Conservation (phyloP, 441 rosid genomes). For the Gossypium lobatum region DNA sequence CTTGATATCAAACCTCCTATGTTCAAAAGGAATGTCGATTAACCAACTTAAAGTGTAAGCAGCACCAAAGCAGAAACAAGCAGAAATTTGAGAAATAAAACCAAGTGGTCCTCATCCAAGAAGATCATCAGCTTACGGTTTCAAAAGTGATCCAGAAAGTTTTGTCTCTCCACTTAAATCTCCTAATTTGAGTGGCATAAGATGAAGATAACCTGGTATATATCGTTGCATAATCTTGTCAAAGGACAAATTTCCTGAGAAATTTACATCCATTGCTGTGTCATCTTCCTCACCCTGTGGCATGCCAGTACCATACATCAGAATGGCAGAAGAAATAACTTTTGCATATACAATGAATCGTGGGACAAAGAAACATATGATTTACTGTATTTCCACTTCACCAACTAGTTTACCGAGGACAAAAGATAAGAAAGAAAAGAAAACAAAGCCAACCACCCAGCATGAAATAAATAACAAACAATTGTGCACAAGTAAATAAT, state of each 20-base stretch:
- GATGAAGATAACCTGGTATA: constrained; percentile 61
- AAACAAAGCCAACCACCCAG: constrained; percentile 1
- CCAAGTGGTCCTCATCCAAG: not conserved
- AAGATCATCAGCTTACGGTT: constrained; percentile 61
- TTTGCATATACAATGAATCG: not conserved
- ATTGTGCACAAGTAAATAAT: constrained; percentile 1
- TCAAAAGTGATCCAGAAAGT: constrained; percentile 92
- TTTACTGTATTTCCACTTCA: not conserved
- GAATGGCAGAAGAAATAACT: constrained; percentile 16
- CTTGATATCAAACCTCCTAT: constrained; percentile 95
- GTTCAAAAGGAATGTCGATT: constrained; percentile 20
- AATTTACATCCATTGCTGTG: constrained; percentile 85
- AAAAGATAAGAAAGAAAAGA: constrained; percentile 15
- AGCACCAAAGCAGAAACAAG: not conserved
- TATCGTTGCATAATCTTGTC: constrained; percentile 82
- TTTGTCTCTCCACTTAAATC: constrained; percentile 95
- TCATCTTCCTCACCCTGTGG: constrained; percentile 96
- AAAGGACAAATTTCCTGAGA: constrained; percentile 78
- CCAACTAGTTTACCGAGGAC: constrained; percentile 8
- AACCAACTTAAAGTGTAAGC: constrained; percentile 19
- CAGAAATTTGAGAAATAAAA: constrained; percentile 4
- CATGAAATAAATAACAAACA: not conserved
- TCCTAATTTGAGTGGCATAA: constrained; percentile 70
- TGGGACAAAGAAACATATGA: not conserved
- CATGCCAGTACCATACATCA: constrained; percentile 18